These are phyloP conservation scores for Dictyostelium capitatum DNA, from an alignment of 78 protist species.

Conservation along the genomic window DNA sequence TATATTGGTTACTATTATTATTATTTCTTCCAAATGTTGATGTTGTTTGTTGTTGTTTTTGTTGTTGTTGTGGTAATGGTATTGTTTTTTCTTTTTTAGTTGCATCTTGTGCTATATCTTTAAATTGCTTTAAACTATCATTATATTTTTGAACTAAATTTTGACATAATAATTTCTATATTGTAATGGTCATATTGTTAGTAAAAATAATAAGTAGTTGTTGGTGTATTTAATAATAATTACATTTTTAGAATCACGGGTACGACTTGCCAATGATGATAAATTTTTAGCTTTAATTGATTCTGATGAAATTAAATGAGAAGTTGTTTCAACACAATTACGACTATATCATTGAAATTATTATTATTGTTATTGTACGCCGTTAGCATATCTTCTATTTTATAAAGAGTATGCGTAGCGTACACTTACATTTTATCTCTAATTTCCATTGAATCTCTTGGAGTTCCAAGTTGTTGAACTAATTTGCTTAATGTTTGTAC, in stretches of 20 bases:
- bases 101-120: slow-evolving; percentile 41
- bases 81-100: slow-evolving; percentile 57
- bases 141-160: slow-evolving; percentile 55
- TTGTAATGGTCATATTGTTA: too few relatives aligned
- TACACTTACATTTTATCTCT: slow-evolving; percentile 68
- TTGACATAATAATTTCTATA: slow-evolving; percentile 44
- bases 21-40: background rate
- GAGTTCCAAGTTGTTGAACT: slow-evolving; percentile 63
- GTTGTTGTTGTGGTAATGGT: slow-evolving; percentile 46
- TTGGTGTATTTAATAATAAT: background rate
- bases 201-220: background rate
- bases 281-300: slow-evolving; percentile 54
- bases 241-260: slow-evolving; percentile 28
- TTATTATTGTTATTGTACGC: background rate
- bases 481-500: slow-evolving; percentile 9
- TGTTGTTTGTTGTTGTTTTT: background rate
- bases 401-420: too few relatives aligned
- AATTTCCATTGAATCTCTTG: slow-evolving; percentile 49
- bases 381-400: too few relatives aligned
- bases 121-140: slow-evolving; percentile 23
- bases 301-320: slow-evolving; percentile 13
- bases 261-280: background rate
- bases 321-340: slow-evolving; percentile 49
- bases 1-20: background rate
- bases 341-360: too few relatives aligned